phyloP scores from a whole-genome alignment of 1,284 basidiomycete genomes.

The Ceratobasidium papillatum region DNA sequence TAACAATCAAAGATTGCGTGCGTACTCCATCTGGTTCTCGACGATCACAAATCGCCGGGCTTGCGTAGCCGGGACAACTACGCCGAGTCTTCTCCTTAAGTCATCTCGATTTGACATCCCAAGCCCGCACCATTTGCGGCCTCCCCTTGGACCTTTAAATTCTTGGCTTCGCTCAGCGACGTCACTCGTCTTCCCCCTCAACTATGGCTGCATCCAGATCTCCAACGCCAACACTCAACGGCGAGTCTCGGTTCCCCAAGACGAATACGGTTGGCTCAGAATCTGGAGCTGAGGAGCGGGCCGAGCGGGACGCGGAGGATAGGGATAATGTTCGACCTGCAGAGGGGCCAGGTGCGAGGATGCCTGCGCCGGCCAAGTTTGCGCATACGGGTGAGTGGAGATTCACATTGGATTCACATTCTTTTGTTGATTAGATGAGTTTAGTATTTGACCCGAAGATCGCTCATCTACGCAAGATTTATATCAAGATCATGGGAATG shows the following conservation, averaged over 20 bases:
- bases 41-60: background rate
- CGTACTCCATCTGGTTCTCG: slow-evolving; percentile 46
- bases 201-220: background rate
- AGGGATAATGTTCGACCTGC: background rate
- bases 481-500: slow-evolving; percentile 42
- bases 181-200: background rate
- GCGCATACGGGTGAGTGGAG: slow-evolving; percentile 14
- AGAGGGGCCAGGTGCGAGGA: slow-evolving; percentile 10
- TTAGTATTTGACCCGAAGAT: slow-evolving; percentile 43
- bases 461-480: slow-evolving; percentile 39
- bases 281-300: background rate
- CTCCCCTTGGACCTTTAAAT: background rate
- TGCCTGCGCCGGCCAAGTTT: slow-evolving; percentile 23
- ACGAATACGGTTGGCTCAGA: background rate
- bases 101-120: slow-evolving; percentile 40
- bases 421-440: background rate
- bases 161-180: background rate
- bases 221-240: slow-evolving; percentile 12
- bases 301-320: slow-evolving; percentile 3
- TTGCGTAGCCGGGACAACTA: slow-evolving; percentile 48
- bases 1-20: slow-evolving; percentile 46
- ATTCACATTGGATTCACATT: background rate
- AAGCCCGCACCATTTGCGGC: slow-evolving; percentile 20
- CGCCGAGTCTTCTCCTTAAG: slow-evolving; percentile 54
- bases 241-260: slow-evolving; percentile 4